These are phyloP conservation scores for Kodamaea fukazawae DNA, from an alignment of 805 yeast species.

Conservation along the genomic window DNA sequence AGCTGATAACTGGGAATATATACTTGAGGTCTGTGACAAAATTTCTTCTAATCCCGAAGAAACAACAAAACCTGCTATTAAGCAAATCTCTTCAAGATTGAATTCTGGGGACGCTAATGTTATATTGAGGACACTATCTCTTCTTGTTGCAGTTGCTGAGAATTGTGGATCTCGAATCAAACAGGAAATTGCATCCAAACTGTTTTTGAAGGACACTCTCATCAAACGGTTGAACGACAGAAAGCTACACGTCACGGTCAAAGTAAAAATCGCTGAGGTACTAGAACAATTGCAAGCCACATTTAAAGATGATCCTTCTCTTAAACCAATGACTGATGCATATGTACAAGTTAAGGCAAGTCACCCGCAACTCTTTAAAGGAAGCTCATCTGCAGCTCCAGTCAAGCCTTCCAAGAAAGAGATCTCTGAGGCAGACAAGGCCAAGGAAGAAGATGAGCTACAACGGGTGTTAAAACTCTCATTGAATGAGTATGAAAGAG, in stretches of 20 bases:
- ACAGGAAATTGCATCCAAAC: constrained; percentile 41
- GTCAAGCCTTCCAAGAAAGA: constrained; percentile 57
- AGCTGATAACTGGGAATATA: constrained; percentile 43
- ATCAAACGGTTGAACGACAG: constrained; percentile 49
- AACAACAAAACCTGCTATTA: constrained; percentile 33
- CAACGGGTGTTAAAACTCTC: constrained; percentile 75
- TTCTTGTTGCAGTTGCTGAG: constrained; percentile 40
- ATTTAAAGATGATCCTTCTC: constrained; percentile 72
- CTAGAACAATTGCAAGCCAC: constrained; percentile 63
- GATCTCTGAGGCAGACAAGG: constrained; percentile 43
- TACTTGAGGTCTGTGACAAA: constrained; percentile 41
- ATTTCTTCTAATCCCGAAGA: constrained; percentile 38
- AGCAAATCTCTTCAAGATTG: constrained; percentile 22
- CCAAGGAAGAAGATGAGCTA: constrained; percentile 75
- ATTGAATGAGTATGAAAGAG: constrained; percentile 55
- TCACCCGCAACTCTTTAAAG: constrained; percentile 32
- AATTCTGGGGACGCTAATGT: constrained; percentile 39
- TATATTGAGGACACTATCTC: constrained; percentile 34
- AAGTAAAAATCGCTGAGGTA: constrained; percentile 61
- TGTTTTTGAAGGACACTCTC: constrained; percentile 33
- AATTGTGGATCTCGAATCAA: constrained; percentile 46
- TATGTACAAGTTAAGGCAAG: constrained; percentile 45
- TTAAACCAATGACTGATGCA: constrained; percentile 66
- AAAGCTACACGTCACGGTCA: constrained; percentile 64
- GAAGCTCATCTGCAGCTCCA: constrained; percentile 33